These are phyloP conservation scores for Colletotrichum cuscutae DNA, from an alignment of 2,329 filamentous ascomycete genomes.

Conservation along the genomic window DNA sequence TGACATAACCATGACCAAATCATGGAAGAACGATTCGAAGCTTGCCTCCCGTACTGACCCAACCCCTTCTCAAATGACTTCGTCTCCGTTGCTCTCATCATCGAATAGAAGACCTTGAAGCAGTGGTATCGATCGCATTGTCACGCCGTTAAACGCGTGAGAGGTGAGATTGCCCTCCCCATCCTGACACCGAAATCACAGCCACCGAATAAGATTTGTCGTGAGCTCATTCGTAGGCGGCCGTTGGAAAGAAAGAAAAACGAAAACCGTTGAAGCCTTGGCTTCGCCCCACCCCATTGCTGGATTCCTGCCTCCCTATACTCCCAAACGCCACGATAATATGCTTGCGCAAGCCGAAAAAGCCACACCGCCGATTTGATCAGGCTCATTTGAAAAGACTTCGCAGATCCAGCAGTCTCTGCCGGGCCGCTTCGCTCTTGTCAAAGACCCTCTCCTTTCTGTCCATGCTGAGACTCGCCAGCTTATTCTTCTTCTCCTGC, in stretches of 20 bases:
- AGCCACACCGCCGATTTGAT: not conserved
- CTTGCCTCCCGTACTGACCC: not conserved
- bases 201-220: constrained; percentile 1
- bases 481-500: constrained; percentile 90
- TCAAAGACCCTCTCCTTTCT: constrained; percentile 64
- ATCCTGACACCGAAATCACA: constrained; percentile 16
- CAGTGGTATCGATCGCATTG: constrained; percentile 25
- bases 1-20: not conserved
- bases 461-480: constrained; percentile 89
- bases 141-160: constrained; percentile 18
- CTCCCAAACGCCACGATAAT: constrained; percentile 23
- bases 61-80: not conserved
- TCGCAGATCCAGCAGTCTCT: constrained; percentile 68
- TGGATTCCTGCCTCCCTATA: constrained; percentile 3
- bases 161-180: constrained; percentile 26
- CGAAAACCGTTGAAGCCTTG: not conserved
- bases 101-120: constrained; percentile 1
- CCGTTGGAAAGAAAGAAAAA: not conserved
- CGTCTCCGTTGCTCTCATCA: constrained; percentile 35
- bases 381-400: constrained; percentile 64
- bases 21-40: not conserved
- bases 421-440: constrained; percentile 65
- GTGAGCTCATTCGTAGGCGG: not conserved
- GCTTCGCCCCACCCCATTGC: not conserved
- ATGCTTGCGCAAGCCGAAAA: constrained; percentile 1